Evolutionary conservation across 2,329 filamentous ascomycete species (phyloP).

Genomic region (Aphanocladium album): DNA sequence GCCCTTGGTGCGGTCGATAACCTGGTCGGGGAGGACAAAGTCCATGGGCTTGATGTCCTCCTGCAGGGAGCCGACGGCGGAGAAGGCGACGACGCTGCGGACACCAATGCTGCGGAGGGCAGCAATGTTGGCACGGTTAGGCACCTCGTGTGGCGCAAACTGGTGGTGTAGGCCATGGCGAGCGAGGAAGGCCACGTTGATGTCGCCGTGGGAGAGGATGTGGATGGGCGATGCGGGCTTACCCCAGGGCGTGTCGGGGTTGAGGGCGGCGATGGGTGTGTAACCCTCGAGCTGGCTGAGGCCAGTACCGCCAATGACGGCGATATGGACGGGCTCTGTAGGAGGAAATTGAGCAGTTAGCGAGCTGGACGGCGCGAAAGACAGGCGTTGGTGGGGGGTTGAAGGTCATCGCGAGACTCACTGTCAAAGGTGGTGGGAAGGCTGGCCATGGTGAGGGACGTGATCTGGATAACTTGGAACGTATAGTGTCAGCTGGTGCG

Average conservation of each 20-base stretch:
- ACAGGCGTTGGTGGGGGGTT: not conserved
- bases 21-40: slow-evolving; percentile 93
- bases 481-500: not conserved
- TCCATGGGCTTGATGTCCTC: slow-evolving; percentile 93
- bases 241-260: slow-evolving; percentile 83
- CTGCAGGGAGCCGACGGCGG: slow-evolving; percentile 85
- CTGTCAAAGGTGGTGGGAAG: slow-evolving; percentile 57
- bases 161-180: slow-evolving; percentile 89
- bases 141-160: slow-evolving; percentile 90
- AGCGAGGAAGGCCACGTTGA: slow-evolving; percentile 85
- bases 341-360: slow-evolving; percentile 10
- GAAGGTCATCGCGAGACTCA: slow-evolving; percentile 31
- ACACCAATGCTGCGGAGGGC: slow-evolving; percentile 89
- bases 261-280: slow-evolving; percentile 74
- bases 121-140: slow-evolving; percentile 92
- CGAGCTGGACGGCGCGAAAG: not conserved
- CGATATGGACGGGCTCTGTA: slow-evolving; percentile 69
- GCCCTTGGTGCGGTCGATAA: slow-evolving; percentile 96
- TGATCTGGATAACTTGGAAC: not conserved
- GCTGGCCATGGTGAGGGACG: slow-evolving; percentile 37
- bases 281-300: slow-evolving; percentile 84
- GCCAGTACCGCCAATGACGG: slow-evolving; percentile 89
- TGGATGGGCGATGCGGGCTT: slow-evolving; percentile 68
- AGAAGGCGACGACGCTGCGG: slow-evolving; percentile 87
- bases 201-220: slow-evolving; percentile 80